Conservation (phyloP, 768 basidiomycete genomes). For the Melanogaster broomeanus region DNA sequence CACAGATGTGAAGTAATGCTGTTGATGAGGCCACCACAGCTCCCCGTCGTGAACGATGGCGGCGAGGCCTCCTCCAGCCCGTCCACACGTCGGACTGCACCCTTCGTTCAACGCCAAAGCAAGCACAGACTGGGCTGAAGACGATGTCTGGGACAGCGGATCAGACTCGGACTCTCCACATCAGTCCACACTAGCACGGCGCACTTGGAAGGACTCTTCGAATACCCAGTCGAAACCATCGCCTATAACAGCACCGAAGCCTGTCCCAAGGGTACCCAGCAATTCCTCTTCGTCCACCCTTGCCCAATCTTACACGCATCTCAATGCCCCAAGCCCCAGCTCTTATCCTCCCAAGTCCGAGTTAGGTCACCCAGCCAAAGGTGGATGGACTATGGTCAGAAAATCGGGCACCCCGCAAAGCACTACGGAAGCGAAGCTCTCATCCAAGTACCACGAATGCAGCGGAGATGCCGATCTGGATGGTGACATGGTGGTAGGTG, state of each 20-base stretch:
- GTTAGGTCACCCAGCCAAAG: constrained; percentile 43
- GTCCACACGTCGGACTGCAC: constrained; percentile 70
- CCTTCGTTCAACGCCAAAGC: constrained; percentile 46
- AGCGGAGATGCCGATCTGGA: constrained; percentile 66
- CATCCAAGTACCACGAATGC: constrained; percentile 18
- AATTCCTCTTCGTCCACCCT: constrained; percentile 67
- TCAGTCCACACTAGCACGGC: constrained; percentile 51
- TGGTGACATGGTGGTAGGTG: constrained; percentile 75
- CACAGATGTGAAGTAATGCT: background rate
- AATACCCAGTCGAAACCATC: constrained; percentile 28
- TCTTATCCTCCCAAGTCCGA: constrained; percentile 69
- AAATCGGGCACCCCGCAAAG: constrained; percentile 35
- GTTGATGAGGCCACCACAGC: too few species aligned
- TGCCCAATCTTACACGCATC: constrained; percentile 80
- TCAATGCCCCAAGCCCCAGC: constrained; percentile 70
- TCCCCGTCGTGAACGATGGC: constrained; percentile 37
- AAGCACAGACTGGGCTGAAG: constrained; percentile 74
- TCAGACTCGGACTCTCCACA: constrained; percentile 76
- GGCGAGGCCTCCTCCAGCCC: constrained; percentile 69
- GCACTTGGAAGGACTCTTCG: constrained; percentile 41
- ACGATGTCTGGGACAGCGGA: constrained; percentile 84
- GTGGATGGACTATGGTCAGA: constrained; percentile 80
- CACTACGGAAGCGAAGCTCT: constrained; percentile 24
- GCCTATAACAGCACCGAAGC: constrained; percentile 48
- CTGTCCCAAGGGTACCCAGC: constrained; percentile 48